Percentiles rank a stretch among this genome's conserved stretches.
phyloP scores from a whole-genome alignment of 1,139 yeast genomes.

The Sugiyamaella japonica region DNA sequence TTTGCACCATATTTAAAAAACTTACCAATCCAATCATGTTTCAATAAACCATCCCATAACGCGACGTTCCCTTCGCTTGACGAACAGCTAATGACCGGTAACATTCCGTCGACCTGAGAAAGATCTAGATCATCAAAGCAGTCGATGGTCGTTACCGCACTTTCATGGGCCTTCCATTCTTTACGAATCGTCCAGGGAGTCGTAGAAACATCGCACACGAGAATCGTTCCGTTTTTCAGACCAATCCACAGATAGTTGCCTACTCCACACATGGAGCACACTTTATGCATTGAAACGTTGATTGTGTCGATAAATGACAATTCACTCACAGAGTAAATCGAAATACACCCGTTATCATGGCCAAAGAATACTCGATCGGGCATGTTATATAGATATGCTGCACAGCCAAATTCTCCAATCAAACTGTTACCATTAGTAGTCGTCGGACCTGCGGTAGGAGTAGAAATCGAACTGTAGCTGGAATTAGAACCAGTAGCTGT shows the following conservation, averaged over 20 bases:
- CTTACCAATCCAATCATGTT: slow-evolving; percentile 41
- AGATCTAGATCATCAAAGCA: slow-evolving; percentile 12
- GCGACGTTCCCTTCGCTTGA: slow-evolving; percentile 23
- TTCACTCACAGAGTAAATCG: slow-evolving; percentile 37
- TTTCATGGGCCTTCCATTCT: slow-evolving; percentile 45
- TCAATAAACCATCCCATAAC: slow-evolving; percentile 43
- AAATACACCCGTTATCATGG: slow-evolving; percentile 46
- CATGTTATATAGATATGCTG: slow-evolving; percentile 30
- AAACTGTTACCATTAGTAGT: slow-evolving; percentile 17
- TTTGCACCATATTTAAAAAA: neutral
- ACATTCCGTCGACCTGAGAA: slow-evolving; percentile 18
- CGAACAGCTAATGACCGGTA: slow-evolving; percentile 26
- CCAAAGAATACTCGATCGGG: slow-evolving; percentile 43
- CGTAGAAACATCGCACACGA: slow-evolving; percentile 39
- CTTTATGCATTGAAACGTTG: slow-evolving; percentile 39
- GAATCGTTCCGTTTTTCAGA: slow-evolving; percentile 42
- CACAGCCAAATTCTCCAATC: slow-evolving; percentile 41
- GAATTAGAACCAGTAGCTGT: slow-evolving; percentile 7
- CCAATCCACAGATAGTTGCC: slow-evolving; percentile 45
- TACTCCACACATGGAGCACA: slow-evolving; percentile 38
- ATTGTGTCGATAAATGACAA: slow-evolving; percentile 38
- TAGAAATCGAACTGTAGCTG: neutral
- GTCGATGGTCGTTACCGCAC: slow-evolving; percentile 32
- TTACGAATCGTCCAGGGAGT: slow-evolving; percentile 42
- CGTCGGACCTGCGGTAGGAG: slow-evolving; percentile 1